Evolutionary conservation across 768 basidiomycete species (phyloP).

Genomic region (Auriscalpium orientale): DNA sequence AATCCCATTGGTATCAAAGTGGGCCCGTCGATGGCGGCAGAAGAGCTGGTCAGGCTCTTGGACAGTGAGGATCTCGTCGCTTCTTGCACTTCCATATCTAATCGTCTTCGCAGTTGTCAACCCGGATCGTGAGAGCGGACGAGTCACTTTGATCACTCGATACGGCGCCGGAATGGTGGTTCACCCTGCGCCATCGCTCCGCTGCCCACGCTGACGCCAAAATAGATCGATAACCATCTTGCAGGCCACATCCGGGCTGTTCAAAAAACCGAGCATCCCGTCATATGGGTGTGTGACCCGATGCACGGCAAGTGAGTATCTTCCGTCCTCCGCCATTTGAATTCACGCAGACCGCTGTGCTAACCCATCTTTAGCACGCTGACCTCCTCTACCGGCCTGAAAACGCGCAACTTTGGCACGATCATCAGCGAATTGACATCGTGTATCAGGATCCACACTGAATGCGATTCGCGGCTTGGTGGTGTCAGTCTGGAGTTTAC

Average conservation of each 20-base stretch:
- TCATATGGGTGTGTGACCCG: slow-evolving; percentile 93
- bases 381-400: slow-evolving; percentile 72
- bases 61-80: slow-evolving; percentile 47
- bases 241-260: slow-evolving; percentile 79
- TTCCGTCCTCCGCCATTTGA: too few relatives aligned
- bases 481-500: slow-evolving; percentile 89
- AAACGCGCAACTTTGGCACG: slow-evolving; percentile 84
- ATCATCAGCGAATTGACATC: slow-evolving; percentile 84
- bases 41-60: slow-evolving; percentile 70
- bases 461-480: slow-evolving; percentile 66
- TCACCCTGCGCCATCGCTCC: too few relatives aligned
- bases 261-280: slow-evolving; percentile 72
- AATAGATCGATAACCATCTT: slow-evolving; percentile 68
- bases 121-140: slow-evolving; percentile 71
- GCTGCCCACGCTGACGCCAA: background rate
- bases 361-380: slow-evolving; percentile 51
- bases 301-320: slow-evolving; percentile 94
- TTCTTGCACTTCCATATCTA: background rate
- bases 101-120: slow-evolving; percentile 63
- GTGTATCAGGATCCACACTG: slow-evolving; percentile 74
- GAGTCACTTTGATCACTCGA: slow-evolving; percentile 85
- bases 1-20: slow-evolving; percentile 97
- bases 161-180: slow-evolving; percentile 83
- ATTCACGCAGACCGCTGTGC: background rate
- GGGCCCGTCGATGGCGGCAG: slow-evolving; percentile 76